Base-by-base conservation (phyloP, 31 red algal species). In the Bonnemaisonia californica region DNA sequence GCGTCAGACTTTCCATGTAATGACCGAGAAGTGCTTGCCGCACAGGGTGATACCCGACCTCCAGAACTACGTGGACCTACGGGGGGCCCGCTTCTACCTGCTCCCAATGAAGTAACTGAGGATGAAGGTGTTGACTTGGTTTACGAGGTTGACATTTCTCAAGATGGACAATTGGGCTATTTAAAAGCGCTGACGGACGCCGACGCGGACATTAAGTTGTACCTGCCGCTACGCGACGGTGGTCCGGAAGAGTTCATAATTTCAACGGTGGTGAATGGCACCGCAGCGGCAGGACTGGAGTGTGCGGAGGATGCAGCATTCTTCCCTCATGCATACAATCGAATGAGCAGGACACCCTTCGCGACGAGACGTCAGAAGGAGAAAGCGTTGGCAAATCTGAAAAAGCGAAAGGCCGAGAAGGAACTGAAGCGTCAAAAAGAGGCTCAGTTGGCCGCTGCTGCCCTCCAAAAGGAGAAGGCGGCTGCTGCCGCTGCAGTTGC, bases 211-310 rank as follows among this genome's bases (percentile, higher is more conserved):
- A 80, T 94, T 83, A 89, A 94, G 5, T 67, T 94, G 76, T 94
- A 84, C 84, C 79, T 88, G 83, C 91, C 91, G 86, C 91, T 94
- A 82, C 92, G 88, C 78, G 92, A 95, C 88, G 85, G 87, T 83
- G 85, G 81, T 83, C 86, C 86, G 74, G 93, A 95, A 80, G 93
- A 95, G 89, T 76, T 91, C 16, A 81, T 83, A 74, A 61, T 91
- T 69, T 95, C 94, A 31, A 57, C 71, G n/a, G 88, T 96, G 56
- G 89, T 87, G 41, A 75, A 61, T 69, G 85, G 89, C 64, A 92
- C 94, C 21, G 89, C 83, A 80, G 88, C 88, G 76, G 79, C 77
- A 84, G 94, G 94, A 69, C 73, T 92, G 37, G 87, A 91, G 74
- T 87, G 88, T 78, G 83, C 91, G 27, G 88, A 94, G 73, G 91